These are phyloP conservation scores for Lenwebbia sp. DNA, from an alignment of 345 rosid genomes.

Conservation along the genomic window DNA sequence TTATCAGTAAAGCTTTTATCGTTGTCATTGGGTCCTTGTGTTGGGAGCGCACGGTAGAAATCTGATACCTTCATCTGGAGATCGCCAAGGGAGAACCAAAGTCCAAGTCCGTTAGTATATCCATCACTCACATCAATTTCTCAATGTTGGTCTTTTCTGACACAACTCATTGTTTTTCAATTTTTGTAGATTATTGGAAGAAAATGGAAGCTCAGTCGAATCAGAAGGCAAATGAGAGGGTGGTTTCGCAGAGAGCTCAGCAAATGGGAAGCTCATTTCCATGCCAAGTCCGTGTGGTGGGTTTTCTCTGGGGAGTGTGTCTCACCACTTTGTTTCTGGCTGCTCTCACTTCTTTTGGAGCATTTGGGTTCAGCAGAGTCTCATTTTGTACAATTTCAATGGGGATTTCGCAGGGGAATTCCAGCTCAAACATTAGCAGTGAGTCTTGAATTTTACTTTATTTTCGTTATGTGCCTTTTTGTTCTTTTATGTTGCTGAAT, in stretches of 20 bases:
- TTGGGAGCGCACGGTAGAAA: neutral
- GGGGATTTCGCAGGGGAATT: conserved; percentile 41
- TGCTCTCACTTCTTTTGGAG: conserved; percentile 66
- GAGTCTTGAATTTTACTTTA: conserved; percentile 4
- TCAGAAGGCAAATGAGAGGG: conserved; percentile 66
- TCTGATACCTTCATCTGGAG: neutral
- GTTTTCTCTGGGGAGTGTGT: conserved; percentile 77
- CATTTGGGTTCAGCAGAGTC: conserved; percentile 37
- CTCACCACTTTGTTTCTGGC: conserved; percentile 74
- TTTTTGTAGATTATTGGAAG: neutral
- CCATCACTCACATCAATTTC: neutral
- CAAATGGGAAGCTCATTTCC: conserved; percentile 80
- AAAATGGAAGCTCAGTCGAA: conserved; percentile 38
- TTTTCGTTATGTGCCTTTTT: neutral
- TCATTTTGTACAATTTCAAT: conserved; percentile 32
- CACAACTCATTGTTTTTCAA: neutral
- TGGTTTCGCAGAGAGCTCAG: conserved; percentile 66
- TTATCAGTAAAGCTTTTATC: neutral
- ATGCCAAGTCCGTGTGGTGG: conserved; percentile 84
- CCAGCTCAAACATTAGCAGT: conserved; percentile 39
- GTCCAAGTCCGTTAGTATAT: neutral
- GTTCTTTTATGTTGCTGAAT: too few relatives aligned
- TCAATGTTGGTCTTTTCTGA: neutral
- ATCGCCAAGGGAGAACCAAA: too few relatives aligned
- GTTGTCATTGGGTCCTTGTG: neutral